Evolutionary conservation across 768 basidiomycete species (phyloP).

Genomic region (Podaxis pistillaris): DNA sequence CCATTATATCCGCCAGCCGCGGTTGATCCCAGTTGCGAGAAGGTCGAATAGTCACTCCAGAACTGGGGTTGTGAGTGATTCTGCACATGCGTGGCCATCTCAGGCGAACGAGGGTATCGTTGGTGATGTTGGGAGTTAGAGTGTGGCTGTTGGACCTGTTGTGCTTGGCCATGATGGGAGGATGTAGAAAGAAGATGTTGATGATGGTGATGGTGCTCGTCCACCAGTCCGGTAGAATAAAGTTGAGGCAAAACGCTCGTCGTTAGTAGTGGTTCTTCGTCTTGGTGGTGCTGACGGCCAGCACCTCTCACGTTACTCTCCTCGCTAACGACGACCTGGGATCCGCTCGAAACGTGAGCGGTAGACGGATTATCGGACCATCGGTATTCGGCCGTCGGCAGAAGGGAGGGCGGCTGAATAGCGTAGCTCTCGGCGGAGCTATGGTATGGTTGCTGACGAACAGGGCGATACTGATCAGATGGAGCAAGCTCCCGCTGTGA

Average conservation of each 20-base stretch:
- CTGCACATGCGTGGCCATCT: slow-evolving; percentile 4
- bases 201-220: slow-evolving; percentile 30
- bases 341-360: neutral
- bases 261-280: slow-evolving; percentile 43
- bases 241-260: slow-evolving; percentile 74
- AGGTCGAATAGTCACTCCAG: slow-evolving; percentile 56
- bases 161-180: slow-evolving; percentile 18
- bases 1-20: slow-evolving; percentile 23
- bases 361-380: slow-evolving; percentile 14
- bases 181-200: slow-evolving; percentile 11
- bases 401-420: slow-evolving; percentile 16
- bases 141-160: neutral
- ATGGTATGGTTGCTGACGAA: neutral
- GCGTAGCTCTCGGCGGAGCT: neutral
- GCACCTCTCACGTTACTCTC: neutral
- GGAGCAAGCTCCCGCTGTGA: neutral
- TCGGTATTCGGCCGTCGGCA: slow-evolving; percentile 17
- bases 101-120: slow-evolving; percentile 3
- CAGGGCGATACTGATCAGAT: neutral
- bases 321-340: neutral
- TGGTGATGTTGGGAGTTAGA: slow-evolving; percentile 11
- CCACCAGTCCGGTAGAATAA: slow-evolving; percentile 71
- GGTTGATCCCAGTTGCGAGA: slow-evolving; percentile 44
- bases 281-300: slow-evolving; percentile 2
- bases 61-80: slow-evolving; percentile 46